Evolutionary conservation across 306 rosid genomes (phyloP), one percentile per base, ranked within the genome.

Genomic region (Malus orientalis): DNA sequence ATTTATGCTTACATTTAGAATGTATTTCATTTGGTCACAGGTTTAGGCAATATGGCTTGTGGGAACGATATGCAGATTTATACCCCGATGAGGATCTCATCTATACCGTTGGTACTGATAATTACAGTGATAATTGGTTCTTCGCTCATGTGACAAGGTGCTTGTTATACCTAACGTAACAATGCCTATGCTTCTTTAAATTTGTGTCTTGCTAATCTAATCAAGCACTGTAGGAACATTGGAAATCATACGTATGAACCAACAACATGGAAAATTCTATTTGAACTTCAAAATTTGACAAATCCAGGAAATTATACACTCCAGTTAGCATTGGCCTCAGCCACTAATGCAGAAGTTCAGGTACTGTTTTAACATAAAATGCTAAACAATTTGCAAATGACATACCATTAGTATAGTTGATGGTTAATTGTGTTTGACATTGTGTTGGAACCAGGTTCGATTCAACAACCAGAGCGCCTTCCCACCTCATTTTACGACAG

Each of bases 241-340:
- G 85, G 74, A 76, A 70, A 86, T 38, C 27, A 61, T 0, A 80
- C 75, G 14, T 89, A 74, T n/a, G 29, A 73, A 60, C 64, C 92
- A 77, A 85, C 97, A 36, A 90, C 96, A 12, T 90, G 98, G 98
- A 84, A 86, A 69, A 79, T 92, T 74, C 14, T 25, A 58, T 95
- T 92, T 73, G 55, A 79, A 11, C 87, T 85, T 25, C 49, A 85
- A 14, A 73, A 32, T 42, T 67, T 27, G 44, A 16, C 11, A 33
- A 8, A 51, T 18, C 11, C 11, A 0, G 92, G 86, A 80, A 84
- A 73, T 38, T 92, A 95, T 81, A 92, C 96, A n/a, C 84, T 95
- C 55, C 97, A 87, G 75, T 3, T 95, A 27, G 97, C 96, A 59
- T 53, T 95, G 45, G 96, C 97, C 40, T 79, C 89, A 7, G 85